These are phyloP conservation scores for Dentipellis fragilis DNA, from an alignment of 768 basidiomycete species.

Conservation along the genomic window DNA sequence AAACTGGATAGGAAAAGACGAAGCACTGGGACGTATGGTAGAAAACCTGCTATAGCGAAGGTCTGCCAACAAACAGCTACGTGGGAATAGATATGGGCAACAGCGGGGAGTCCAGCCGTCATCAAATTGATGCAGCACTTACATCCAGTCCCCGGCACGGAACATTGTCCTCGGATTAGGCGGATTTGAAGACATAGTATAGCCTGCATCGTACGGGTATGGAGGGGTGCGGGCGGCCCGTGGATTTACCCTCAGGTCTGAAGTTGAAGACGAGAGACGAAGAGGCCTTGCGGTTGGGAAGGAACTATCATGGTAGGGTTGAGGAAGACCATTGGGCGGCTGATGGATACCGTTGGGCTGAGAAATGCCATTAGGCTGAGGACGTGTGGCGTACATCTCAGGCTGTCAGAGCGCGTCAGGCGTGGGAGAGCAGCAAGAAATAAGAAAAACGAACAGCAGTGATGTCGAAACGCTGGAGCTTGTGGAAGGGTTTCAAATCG, in stretches of 20 bases:
- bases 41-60: too few species aligned
- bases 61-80: too few species aligned
- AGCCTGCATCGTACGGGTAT: conserved; percentile 16
- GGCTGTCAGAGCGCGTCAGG: not conserved
- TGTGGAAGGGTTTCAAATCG: conserved; percentile 53
- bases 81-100: not conserved
- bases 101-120: not conserved
- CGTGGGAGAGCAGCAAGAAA: not conserved
- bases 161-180: conserved; percentile 62
- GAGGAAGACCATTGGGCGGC: too few species aligned
- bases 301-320: not conserved
- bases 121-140: conserved; percentile 21
- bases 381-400: not conserved
- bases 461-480: conserved; percentile 37
- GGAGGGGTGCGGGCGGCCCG: not conserved
- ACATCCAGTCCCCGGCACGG: conserved; percentile 72
- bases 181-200: conserved; percentile 58
- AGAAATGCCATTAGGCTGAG: not conserved
- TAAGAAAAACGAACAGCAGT: not conserved
- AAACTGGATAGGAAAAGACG: not conserved
- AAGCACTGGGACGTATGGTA: not conserved
- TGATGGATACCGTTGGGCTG: too few species aligned
- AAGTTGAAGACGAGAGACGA: not conserved
- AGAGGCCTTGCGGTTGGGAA: not conserved
- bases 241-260: not conserved